Evolutionary conservation across 1,139 yeast species (phyloP), one percentile per base, ranked within the genome.

Genomic region (Saccharomyces hybrid): DNA sequence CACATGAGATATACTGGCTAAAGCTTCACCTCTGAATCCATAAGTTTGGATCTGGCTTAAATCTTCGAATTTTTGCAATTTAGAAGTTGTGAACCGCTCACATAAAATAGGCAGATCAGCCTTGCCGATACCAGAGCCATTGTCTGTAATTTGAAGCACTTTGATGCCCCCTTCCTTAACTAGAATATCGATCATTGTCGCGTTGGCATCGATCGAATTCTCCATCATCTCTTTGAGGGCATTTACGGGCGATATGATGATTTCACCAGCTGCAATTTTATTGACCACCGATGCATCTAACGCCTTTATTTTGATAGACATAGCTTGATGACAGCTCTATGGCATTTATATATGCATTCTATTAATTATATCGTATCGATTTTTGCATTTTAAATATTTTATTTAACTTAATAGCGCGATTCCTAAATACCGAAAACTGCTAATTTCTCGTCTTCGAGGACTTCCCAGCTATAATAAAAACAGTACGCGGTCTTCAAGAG

Each of bases 251-350:
- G 91, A 95, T 38, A 91, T 80, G 56, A 95, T 88, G 72, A 95
- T 89, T 72, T 95, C 99, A 0, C 99, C 99, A 0, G 99, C 99
- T 0, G 99, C 99, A 29, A 95, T 93, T 57, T 86, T 80, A 69
- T 89, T 91, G 52, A 95, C 88, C 34, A 91, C 98, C 3, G 62
- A 54, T 11, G 58, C 60, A 52, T 66, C 70, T 46, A 68, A 54
- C 3, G 67, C 62, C 53, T 59, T 60, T 48, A 65, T 65, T 38
- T 11, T 38, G 11, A 16, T 3, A 16, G 44, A 38, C 44, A 38
- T 38, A 3, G 13, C 44, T 38, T 38, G 8, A 2, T 38, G 44
- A 38, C 44, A 38, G 44, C n/a, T 16, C 7, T 38, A 16, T 38
- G 25, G 2, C 11, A 16, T 38, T 11, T 9, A 5, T 38, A 38